A percentile compares a stretch with the other conserved stretches of the same genome.
Conservation (phyloP, 768 basidiomycete genomes). For the Crepidotus variabilis region DNA sequence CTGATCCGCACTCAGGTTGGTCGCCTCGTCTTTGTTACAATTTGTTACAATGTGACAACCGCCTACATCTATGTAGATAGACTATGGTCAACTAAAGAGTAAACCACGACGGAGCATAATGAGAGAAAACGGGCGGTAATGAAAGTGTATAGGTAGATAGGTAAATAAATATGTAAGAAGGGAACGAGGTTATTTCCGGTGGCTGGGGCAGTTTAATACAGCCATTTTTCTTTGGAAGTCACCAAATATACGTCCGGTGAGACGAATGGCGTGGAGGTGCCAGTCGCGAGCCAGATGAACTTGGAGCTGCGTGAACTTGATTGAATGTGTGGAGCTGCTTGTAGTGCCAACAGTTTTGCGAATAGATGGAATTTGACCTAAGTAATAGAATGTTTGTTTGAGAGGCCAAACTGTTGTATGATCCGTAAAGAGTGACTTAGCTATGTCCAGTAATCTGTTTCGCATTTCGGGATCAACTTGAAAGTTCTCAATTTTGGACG, state of each 20-base stretch:
- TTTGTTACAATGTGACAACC: not conserved
- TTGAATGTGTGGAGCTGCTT: not conserved
- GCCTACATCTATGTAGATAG: not conserved
- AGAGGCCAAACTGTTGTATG: not conserved
- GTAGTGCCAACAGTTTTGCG: not conserved
- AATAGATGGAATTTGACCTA: not conserved
- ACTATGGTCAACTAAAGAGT: no score
- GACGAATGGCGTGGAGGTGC: not conserved
- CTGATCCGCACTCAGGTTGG: no score
- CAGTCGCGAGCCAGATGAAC: not conserved
- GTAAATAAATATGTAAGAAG: not conserved
- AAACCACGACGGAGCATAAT: not conserved
- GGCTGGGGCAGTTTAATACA: not conserved
- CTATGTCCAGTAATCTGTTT: conserved; percentile 1
- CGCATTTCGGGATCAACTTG: not conserved
- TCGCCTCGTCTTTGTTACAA: no score
- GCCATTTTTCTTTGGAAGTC: not conserved
- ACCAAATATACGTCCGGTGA: not conserved
- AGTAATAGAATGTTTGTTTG: not conserved
- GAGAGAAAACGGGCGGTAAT: not conserved
- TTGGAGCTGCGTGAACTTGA: not conserved
- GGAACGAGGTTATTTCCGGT: not conserved
- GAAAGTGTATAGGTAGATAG: not conserved
- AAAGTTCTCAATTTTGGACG: not conserved
- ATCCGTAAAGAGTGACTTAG: not conserved